Evolutionary conservation across 2,329 filamentous ascomycete species (phyloP).

Genomic region (Periconia sp.): DNA sequence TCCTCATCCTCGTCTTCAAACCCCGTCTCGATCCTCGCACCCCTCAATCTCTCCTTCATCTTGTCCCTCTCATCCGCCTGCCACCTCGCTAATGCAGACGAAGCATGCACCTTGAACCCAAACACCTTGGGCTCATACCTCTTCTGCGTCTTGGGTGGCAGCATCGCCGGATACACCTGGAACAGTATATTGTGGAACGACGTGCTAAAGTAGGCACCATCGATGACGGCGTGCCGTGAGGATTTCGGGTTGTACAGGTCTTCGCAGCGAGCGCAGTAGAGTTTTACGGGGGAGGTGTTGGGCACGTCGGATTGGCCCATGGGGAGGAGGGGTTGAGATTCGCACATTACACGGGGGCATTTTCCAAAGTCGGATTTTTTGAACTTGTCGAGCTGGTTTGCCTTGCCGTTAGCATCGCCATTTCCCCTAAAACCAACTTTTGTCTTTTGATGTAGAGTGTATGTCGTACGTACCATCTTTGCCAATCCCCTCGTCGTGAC

Average conservation of each 20-base stretch:
- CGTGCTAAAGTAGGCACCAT: constrained; percentile 97
- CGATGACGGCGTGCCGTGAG: constrained; percentile 90
- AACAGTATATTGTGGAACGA: constrained; percentile 99
- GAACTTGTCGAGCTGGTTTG: constrained; percentile 90
- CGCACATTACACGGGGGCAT: constrained; percentile 94
- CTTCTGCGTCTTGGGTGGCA: constrained; percentile 83
- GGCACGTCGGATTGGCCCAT: constrained; percentile 93
- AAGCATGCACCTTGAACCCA: constrained; percentile 93
- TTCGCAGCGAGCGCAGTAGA: constrained; percentile 97
- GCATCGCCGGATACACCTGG: constrained; percentile 92
- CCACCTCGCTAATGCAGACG: constrained; percentile 88
- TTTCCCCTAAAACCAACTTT: not conserved
- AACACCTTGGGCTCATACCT: constrained; percentile 91
- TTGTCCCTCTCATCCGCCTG: constrained; percentile 81
- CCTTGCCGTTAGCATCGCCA: constrained; percentile 15
- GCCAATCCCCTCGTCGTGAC: constrained; percentile 91
- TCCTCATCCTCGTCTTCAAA: constrained; percentile 73
- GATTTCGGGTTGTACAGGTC: constrained; percentile 99
- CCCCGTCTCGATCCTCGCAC: constrained; percentile 72
- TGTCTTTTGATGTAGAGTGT: not conserved
- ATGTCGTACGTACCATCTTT: constrained; percentile 77
- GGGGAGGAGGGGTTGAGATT: constrained; percentile 89
- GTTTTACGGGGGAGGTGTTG: constrained; percentile 88
- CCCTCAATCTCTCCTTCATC: constrained; percentile 78
- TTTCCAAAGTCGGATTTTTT: constrained; percentile 98